A percentile compares a stretch with the other conserved stretches of the same genome.
These are phyloP conservation scores for Miamiensis avidus DNA, from an alignment of 169 alveolate species.

Conservation along the genomic window DNA sequence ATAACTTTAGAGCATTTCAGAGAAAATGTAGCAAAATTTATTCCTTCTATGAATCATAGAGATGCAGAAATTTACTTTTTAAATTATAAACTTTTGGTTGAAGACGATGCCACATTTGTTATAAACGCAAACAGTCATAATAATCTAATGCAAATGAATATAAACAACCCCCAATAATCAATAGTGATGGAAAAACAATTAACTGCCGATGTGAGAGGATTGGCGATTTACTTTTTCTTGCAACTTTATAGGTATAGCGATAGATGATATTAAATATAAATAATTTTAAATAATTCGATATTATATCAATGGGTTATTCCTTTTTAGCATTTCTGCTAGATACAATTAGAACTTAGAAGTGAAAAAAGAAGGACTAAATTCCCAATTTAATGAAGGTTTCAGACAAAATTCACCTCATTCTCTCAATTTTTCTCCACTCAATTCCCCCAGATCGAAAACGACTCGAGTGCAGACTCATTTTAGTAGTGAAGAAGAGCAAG, in stretches of 20 bases:
- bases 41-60: slow-evolving; percentile 6
- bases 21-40: slow-evolving; percentile 7
- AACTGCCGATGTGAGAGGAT: slow-evolving; percentile 23
- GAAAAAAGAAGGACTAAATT: slow-evolving; percentile 14
- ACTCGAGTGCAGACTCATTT: slow-evolving; percentile 53
- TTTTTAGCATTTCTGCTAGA: slow-evolving; percentile 23
- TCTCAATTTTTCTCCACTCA: slow-evolving; percentile 32
- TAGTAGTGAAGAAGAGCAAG: slow-evolving; percentile 63
- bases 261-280: too few species aligned
- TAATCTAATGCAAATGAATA: background rate
- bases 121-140: background rate
- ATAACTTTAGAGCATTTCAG: slow-evolving; percentile 11
- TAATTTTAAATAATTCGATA: too few species aligned
- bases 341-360: slow-evolving; percentile 1
- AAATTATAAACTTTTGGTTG: slow-evolving; percentile 4
- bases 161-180: background rate
- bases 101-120: slow-evolving; percentile 20
- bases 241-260: background rate
- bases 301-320: too few species aligned
- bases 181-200: background rate
- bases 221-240: slow-evolving; percentile 16
- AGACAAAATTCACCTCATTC: slow-evolving; percentile 4
- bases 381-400: slow-evolving; percentile 27
- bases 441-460: slow-evolving; percentile 66
- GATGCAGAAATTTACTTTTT: slow-evolving; percentile 35